Evolutionary conservation across 2,329 filamentous ascomycete species (phyloP).

Genomic region (Daldinia sp.): DNA sequence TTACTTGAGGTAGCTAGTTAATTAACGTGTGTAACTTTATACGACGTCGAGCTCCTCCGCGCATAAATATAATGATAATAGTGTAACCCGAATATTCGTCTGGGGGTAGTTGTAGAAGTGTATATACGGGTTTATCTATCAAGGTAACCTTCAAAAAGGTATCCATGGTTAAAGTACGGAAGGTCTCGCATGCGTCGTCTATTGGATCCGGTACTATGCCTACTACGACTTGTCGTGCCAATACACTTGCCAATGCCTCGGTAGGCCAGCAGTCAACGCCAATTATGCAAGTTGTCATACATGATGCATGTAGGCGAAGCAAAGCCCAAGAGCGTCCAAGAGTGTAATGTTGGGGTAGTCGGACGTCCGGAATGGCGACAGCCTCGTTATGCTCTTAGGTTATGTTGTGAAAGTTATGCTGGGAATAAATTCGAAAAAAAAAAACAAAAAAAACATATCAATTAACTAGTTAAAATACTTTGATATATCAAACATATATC

Average conservation of each 20-base stretch:
- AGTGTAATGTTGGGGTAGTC: background rate
- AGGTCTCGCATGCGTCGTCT: background rate
- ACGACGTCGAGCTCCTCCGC: background rate
- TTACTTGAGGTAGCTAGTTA: background rate
- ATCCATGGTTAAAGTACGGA: background rate
- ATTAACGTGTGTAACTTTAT: background rate
- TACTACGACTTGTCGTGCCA: background rate
- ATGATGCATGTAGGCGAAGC: slow-evolving; percentile 9
- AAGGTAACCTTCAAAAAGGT: background rate
- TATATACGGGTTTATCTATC: background rate
- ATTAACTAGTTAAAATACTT: no score
- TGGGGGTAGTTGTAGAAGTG: background rate
- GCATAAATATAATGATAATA: background rate
- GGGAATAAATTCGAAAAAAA: background rate
- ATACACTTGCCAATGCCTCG: background rate
- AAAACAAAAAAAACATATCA: no score
- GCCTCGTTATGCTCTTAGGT: background rate
- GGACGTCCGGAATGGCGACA: slow-evolving; percentile 24
- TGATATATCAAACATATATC: no score
- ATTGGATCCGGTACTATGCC: background rate
- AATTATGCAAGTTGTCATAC: background rate
- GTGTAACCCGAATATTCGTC: background rate
- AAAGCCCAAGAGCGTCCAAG: background rate
- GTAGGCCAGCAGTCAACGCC: background rate
- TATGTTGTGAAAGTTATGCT: background rate